A percentile compares a stretch with the other conserved stretches of the same genome.
phyloP scores from a whole-genome alignment of 164 flowering plant species.

The Tinospora cordifolia region DNA sequence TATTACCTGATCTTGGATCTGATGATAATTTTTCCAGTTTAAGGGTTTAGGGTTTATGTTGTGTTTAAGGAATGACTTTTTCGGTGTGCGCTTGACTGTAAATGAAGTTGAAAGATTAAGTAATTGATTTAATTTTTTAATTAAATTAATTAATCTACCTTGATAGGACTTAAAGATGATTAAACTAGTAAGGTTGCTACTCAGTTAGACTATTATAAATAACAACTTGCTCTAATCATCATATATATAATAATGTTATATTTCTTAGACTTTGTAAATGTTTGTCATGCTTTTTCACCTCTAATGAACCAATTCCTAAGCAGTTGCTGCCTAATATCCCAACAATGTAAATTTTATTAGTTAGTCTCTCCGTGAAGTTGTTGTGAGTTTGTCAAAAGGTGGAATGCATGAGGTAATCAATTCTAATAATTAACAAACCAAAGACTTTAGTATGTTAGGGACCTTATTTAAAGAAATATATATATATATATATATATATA shows the following conservation, averaged over 20 bases:
- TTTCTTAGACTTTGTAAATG: background rate
- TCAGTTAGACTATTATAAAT: background rate
- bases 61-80: background rate
- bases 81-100: background rate
- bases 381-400: background rate
- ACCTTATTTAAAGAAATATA: too few relatives aligned
- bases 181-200: background rate
- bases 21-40: background rate
- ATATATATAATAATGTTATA: background rate
- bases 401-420: constrained; percentile 1
- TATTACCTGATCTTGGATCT: constrained; percentile 10
- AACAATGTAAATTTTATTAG: constrained; percentile 4
- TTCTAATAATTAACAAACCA: too few relatives aligned
- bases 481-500: too few relatives aligned
- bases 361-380: constrained; percentile 1
- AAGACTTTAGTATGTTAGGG: too few relatives aligned
- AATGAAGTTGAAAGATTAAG: too few relatives aligned
- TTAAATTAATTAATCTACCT: background rate
- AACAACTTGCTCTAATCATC: background rate
- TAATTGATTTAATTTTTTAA: too few relatives aligned
- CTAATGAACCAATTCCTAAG: constrained; percentile 11
- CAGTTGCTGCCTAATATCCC: constrained; percentile 5
- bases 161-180: too few relatives aligned
- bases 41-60: background rate
- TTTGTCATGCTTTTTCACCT: constrained; percentile 3